Percentiles rank a stretch among this genome's conserved stretches.
Evolutionary conservation across 2,329 filamentous ascomycete species (phyloP).

Genomic region (Malbranchea zuffiana): DNA sequence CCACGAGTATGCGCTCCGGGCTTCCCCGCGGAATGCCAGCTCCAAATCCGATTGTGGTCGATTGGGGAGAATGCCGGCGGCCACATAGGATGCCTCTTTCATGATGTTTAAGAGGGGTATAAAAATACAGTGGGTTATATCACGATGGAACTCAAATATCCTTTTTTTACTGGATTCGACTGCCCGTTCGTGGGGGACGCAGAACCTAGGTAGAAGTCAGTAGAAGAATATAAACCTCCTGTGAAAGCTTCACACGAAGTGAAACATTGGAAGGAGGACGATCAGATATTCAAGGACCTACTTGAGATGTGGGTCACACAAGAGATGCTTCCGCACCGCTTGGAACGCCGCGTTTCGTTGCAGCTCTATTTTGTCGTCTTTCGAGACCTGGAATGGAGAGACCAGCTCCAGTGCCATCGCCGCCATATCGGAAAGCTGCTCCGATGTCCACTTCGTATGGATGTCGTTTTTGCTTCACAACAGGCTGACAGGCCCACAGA

Average conservation of each 20-base stretch:
- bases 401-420: too few relatives aligned
- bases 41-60: conserved; percentile 43
- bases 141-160: conserved; percentile 42
- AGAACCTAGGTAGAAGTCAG: conserved; percentile 23
- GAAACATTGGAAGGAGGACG: too few relatives aligned
- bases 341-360: conserved; percentile 28
- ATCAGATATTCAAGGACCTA: too few relatives aligned
- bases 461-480: too few relatives aligned
- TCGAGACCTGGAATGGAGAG: conserved; percentile 28
- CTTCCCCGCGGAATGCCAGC: conserved; percentile 46
- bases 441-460: too few relatives aligned
- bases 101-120: conserved; percentile 49
- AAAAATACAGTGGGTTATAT: conserved; percentile 48
- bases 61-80: conserved; percentile 40
- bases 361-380: conserved; percentile 22
- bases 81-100: conserved; percentile 44
- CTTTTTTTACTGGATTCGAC: conserved; percentile 25
- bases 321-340: conserved; percentile 25
- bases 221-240: background rate
- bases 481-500: too few relatives aligned
- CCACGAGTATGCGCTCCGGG: conserved; percentile 48
- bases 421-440: too few relatives aligned
- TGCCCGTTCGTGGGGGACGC: conserved; percentile 24
- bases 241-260: too few relatives aligned
- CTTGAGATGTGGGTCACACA: conserved; percentile 18